A percentile compares a stretch with the other conserved stretches of the same genome.
Evolutionary conservation across 805 yeast species (phyloP).

Genomic region (Wilhelminamyces savonicus): DNA sequence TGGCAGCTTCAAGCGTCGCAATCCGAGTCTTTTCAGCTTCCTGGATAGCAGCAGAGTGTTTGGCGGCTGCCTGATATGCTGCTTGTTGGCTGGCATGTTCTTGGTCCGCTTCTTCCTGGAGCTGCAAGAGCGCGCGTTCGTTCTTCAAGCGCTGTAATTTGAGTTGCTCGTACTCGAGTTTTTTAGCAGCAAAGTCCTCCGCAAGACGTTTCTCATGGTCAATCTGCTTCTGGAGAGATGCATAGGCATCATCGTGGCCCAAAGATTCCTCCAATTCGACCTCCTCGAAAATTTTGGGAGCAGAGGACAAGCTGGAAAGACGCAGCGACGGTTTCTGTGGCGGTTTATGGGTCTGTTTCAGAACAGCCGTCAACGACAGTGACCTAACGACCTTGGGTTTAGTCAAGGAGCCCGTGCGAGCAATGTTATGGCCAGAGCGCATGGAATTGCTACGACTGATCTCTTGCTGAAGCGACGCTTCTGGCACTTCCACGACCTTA

Average conservation of each 20-base stretch:
- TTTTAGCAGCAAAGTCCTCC: constrained; percentile 30
- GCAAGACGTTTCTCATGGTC: constrained; percentile 34
- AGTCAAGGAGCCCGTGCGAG: constrained; percentile 14
- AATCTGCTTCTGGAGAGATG: constrained; percentile 27
- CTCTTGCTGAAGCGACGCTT: constrained; percentile 31
- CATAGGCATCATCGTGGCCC: constrained; percentile 13
- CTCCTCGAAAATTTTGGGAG: constrained; percentile 9
- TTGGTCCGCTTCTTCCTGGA: no score
- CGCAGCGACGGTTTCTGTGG: constrained; percentile 7
- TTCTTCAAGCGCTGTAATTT: constrained; percentile 20
- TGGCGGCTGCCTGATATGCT: no score
- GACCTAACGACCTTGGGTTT: neutral
- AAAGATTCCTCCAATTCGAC: constrained; percentile 14
- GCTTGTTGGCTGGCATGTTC: no score
- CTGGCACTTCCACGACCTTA: constrained; percentile 63
- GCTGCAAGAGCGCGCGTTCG: constrained; percentile 17
- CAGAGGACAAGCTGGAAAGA: constrained; percentile 7
- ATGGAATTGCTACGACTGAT: constrained; percentile 35
- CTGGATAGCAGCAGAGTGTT: no score
- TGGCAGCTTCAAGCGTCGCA: no score
- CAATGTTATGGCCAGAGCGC: constrained; percentile 22
- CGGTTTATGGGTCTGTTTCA: neutral
- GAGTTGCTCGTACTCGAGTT: constrained; percentile 30
- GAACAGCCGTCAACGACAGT: neutral
- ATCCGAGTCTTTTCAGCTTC: no score